Percentiles rank a stretch among this genome's conserved stretches.
phyloP scores from a whole-genome alignment of 148 eudicot genomes.

The Limonium bicolor region DNA sequence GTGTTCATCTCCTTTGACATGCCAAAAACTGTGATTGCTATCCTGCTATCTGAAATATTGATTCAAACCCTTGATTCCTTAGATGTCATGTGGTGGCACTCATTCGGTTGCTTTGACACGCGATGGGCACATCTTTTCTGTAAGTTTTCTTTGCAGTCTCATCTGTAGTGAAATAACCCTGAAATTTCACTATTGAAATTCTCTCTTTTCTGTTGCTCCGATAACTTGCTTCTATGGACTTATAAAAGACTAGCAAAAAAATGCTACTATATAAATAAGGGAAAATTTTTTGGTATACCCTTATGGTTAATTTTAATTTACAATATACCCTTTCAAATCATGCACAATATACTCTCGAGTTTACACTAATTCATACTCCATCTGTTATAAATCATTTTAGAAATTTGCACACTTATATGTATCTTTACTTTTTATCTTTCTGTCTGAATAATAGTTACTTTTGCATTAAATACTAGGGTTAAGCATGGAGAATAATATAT shows the following conservation, averaged over 20 bases:
- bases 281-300: not conserved
- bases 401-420: too few species aligned
- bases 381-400: too few species aligned
- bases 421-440: too few species aligned
- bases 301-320: too few species aligned
- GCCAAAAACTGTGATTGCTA: too few species aligned
- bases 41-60: not conserved
- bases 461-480: too few species aligned
- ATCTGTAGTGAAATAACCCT: not conserved
- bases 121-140: constrained; percentile 83
- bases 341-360: too few species aligned
- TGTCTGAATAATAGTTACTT: too few species aligned
- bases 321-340: too few species aligned
- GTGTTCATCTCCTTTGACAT: too few species aligned
- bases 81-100: constrained; percentile 98
- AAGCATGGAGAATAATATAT: too few species aligned
- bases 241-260: not conserved
- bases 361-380: too few species aligned
- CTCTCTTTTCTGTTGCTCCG: not conserved
- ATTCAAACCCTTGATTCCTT: not conserved
- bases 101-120: constrained; percentile 93
- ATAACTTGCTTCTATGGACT: not conserved
- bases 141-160: constrained; percentile 15
- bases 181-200: not conserved
- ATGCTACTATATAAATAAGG: not conserved